Percentiles rank a stretch among this genome's conserved stretches.
Conservation (phyloP, 1,284 basidiomycete genomes). For the Tylopilus sp. region DNA sequence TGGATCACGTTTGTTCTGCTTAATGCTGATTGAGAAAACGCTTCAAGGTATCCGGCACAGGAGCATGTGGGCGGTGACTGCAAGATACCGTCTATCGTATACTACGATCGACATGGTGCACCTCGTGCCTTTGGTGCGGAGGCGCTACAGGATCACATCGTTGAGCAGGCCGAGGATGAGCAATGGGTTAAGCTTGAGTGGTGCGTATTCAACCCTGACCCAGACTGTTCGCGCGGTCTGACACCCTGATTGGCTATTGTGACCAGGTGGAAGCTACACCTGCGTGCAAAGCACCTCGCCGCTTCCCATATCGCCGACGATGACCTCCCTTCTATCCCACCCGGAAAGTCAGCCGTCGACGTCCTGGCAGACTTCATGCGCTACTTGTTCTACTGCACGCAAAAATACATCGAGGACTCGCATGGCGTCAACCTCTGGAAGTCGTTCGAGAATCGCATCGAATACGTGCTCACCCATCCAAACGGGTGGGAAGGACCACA, state of each 20-base stretch:
- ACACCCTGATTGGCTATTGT: too few relatives aligned
- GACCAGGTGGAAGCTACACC: slow-evolving; percentile 57
- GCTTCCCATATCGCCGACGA: slow-evolving; percentile 25
- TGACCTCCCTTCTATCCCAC: slow-evolving; percentile 44
- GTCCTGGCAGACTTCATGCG: slow-evolving; percentile 52
- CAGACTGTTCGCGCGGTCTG: too few relatives aligned
- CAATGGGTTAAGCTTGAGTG: slow-evolving; percentile 49
- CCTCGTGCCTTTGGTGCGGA: slow-evolving; percentile 52
- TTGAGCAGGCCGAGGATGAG: slow-evolving; percentile 44
- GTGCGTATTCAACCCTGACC: slow-evolving; percentile 27
- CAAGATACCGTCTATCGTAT: slow-evolving; percentile 56
- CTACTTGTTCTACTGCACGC: slow-evolving; percentile 46
- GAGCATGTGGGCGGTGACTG: slow-evolving; percentile 41
- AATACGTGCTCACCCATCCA: slow-evolving; percentile 41
- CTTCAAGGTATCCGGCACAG: slow-evolving; percentile 42
- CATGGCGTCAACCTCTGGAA: slow-evolving; percentile 43
- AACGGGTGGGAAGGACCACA: slow-evolving; percentile 46
- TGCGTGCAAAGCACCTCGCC: slow-evolving; percentile 40
- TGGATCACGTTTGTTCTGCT: not conserved
- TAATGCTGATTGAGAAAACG: slow-evolving; percentile 4
- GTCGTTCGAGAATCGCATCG: slow-evolving; percentile 32
- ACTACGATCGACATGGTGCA: slow-evolving; percentile 45
- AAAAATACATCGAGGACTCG: slow-evolving; percentile 47
- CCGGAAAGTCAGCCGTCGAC: slow-evolving; percentile 42
- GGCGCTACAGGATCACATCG: slow-evolving; percentile 41